phyloP scores from a whole-genome alignment of 768 basidiomycete species.

The Suillus fuscotomentosus region DNA sequence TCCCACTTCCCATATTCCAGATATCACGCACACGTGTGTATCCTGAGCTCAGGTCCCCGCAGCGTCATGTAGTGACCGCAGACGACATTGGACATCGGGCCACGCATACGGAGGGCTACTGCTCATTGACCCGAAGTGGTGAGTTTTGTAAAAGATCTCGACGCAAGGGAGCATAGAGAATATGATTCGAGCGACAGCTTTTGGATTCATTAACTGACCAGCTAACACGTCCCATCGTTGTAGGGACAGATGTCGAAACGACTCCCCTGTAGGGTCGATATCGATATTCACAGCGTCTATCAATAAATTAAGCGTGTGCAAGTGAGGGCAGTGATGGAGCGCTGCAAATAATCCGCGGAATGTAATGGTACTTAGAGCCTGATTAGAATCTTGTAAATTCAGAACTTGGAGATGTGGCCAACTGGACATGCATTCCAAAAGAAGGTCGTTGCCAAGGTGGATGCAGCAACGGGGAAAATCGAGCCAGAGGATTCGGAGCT shows the following conservation, averaged over 20 bases:
- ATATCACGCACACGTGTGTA: neutral
- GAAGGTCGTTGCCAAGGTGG: neutral
- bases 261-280: neutral
- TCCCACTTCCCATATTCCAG: neutral
- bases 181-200: neutral
- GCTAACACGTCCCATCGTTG: neutral
- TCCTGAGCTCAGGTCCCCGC: neutral
- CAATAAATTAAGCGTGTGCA: neutral
- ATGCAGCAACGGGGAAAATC: neutral
- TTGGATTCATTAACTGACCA: neutral
- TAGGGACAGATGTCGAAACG: neutral
- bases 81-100: neutral
- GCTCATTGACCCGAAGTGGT: neutral
- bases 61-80: neutral
- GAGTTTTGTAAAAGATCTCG: neutral
- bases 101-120: neutral
- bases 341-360: neutral
- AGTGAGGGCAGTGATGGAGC: neutral
- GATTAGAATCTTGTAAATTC: neutral
- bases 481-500: neutral
- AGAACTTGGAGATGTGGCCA: neutral
- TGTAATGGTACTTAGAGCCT: neutral
- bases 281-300: neutral
- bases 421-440: neutral
- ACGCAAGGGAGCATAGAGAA: neutral